These are phyloP conservation scores for Orbilia javanica DNA, from an alignment of 2,329 filamentous ascomycete species.

Conservation along the genomic window DNA sequence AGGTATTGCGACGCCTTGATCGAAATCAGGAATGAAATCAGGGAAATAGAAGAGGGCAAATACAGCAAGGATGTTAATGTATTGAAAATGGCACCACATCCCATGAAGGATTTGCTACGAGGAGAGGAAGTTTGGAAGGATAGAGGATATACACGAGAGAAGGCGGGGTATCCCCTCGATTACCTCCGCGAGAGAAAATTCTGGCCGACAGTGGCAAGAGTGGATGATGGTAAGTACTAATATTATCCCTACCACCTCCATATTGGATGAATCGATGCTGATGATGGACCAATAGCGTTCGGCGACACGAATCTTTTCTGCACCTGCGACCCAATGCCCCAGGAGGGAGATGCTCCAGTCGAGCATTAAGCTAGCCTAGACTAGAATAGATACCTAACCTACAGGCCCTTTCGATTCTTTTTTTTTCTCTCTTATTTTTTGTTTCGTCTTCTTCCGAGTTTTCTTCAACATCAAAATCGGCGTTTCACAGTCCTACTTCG, in stretches of 20 bases:
- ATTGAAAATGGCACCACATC: slow-evolving; percentile 89
- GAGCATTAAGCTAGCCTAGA: slow-evolving; percentile 18
- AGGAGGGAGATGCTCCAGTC: slow-evolving; percentile 62
- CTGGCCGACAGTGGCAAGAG: slow-evolving; percentile 87
- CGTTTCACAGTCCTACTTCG: slow-evolving; percentile 24
- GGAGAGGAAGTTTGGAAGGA: slow-evolving; percentile 75
- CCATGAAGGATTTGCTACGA: slow-evolving; percentile 80
- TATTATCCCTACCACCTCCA: not conserved
- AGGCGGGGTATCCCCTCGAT: slow-evolving; percentile 86
- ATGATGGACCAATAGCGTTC: slow-evolving; percentile 72
- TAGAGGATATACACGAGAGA: slow-evolving; percentile 81
- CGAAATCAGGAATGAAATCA: slow-evolving; percentile 86
- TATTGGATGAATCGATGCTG: slow-evolving; percentile 60
- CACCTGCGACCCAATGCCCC: slow-evolving; percentile 86
- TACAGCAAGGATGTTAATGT: slow-evolving; percentile 83
- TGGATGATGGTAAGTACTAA: slow-evolving; percentile 83
- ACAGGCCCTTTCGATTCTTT: not conserved
- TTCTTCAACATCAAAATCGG: slow-evolving; percentile 20
- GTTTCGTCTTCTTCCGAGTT: not conserved
- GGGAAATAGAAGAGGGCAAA: slow-evolving; percentile 83
- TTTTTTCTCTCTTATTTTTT: not conserved
- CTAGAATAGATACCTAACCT: not conserved
- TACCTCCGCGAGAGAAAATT: slow-evolving; percentile 96
- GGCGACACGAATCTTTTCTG: slow-evolving; percentile 95
- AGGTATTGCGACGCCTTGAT: slow-evolving; percentile 92